Base-by-base conservation (phyloP, 805 yeast species). In the Ogataea glucozyma region DNA sequence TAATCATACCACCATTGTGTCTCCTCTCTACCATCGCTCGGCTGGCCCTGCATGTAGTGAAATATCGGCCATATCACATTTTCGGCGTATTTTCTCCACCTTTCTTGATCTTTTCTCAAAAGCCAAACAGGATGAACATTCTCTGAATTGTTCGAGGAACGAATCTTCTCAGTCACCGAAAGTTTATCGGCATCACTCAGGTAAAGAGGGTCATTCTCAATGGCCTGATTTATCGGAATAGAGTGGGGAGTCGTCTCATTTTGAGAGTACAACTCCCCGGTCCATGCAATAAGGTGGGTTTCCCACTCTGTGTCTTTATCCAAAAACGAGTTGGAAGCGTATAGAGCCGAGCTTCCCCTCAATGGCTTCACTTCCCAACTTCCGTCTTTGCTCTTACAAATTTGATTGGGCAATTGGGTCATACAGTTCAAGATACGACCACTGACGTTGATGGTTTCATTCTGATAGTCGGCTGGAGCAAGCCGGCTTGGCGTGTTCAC, bases 61-160 rank as follows among this genome's bases (percentile, higher is more conserved):
- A 91, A 81, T 2, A 88, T 84, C 1, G 97, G 97, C 98, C 99
- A 93, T 21, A 93, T 69, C 16, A 83, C 83, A 54, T 85, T 80
- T 60, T 91, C 98, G 1, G 97, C 95, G 59, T 88, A 91, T 52
- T 74, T 75, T 52, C 97, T 75, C 96, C 97, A 91, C 46, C 90
- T 71, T 32, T 71, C 71, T 62, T 86, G 95, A 64, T 85, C 85
- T 47, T 82, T 77, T 48, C 93, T 76, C 42, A 85, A 70, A 24
- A 91, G 69, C 96, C 97, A 90, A 40, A 91, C 85, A 0, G 98
- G 97, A 58, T 85, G 93, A 35, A 87, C 71, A 41, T 75, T 69
- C 12, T 74, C 70, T 19, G 79, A 65, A 14, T 69, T 64, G 52
- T 73, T 73, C 13, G 73, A 75, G 22, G 55, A 55, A 11, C 75